Conservation (phyloP, 2,329 filamentous ascomycete species). For the Drechslerella dactyloides region DNA sequence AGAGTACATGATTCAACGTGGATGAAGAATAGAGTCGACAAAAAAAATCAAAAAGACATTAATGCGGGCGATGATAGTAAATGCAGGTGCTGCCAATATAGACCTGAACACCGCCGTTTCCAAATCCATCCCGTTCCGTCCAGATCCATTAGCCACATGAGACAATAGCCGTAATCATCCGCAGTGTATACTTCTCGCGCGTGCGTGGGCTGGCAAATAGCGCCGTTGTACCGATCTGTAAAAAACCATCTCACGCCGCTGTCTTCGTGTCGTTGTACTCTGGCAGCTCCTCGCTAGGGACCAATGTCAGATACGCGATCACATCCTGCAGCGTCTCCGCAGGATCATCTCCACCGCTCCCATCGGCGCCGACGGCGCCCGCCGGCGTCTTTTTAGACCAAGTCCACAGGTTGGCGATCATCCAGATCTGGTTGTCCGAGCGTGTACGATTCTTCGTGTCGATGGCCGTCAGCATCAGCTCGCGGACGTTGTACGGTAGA, state of each 20-base stretch:
- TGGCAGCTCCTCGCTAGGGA: conserved; percentile 24
- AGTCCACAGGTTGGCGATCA: conserved; percentile 45
- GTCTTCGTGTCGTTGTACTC: conserved; percentile 22
- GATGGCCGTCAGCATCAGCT: conserved; percentile 39
- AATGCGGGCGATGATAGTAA: no score
- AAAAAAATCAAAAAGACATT: no score
- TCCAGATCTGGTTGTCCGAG: conserved; percentile 33
- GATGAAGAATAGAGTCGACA: no score
- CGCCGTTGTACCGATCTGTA: no score
- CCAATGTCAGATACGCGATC: conserved; percentile 38
- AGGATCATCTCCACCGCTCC: conserved; percentile 32
- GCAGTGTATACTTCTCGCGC: no score
- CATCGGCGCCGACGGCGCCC: conserved; percentile 18
- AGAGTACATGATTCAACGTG: no score
- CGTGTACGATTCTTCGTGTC: conserved; percentile 23
- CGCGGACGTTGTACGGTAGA: conserved; percentile 38
- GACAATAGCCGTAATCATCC: no score
- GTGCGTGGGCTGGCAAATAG: no score
- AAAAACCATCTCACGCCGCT: neutral
- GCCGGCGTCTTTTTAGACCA: conserved; percentile 34
- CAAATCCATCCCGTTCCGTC: no score
- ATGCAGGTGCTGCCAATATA: no score
- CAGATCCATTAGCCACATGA: no score
- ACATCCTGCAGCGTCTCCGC: conserved; percentile 46
- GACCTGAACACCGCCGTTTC: no score